A percentile compares a stretch with the other conserved stretches of the same genome.
Evolutionary conservation across 2,329 filamentous ascomycete genomes (phyloP).

Genomic region (Alternaria sp.): DNA sequence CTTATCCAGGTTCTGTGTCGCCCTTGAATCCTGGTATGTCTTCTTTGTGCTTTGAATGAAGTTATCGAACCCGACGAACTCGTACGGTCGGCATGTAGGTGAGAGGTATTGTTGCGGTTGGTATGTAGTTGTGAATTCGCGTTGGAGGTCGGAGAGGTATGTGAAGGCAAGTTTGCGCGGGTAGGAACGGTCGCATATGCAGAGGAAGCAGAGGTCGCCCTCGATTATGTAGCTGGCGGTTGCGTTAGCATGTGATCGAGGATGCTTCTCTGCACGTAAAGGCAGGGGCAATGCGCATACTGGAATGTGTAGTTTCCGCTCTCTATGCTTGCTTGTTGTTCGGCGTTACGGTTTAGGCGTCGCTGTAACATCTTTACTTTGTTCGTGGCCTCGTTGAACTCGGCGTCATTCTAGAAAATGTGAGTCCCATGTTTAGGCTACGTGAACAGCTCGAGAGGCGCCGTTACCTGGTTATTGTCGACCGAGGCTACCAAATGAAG

Average conservation of each 20-base stretch:
- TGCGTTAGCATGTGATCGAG: constrained; percentile 13
- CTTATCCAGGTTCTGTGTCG: constrained; percentile 90
- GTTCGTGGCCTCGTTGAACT: constrained; percentile 85
- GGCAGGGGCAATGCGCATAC: constrained; percentile 58
- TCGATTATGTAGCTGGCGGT: constrained; percentile 78
- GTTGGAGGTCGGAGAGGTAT: constrained; percentile 89
- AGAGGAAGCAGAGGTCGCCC: constrained; percentile 84
- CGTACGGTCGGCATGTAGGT: constrained; percentile 83
- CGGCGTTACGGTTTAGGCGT: constrained; percentile 85
- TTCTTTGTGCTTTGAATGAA: constrained; percentile 94
- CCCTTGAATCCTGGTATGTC: constrained; percentile 91
- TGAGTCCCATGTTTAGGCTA: constrained; percentile 14
- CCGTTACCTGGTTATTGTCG: constrained; percentile 79
- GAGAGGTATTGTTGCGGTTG: constrained; percentile 73
- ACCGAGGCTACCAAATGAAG: constrained; percentile 94
- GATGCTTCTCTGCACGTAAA: neutral
- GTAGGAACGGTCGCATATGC: constrained; percentile 92
- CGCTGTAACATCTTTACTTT: constrained; percentile 92
- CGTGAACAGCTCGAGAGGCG: neutral
- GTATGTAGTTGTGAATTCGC: constrained; percentile 91
- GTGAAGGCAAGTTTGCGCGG: constrained; percentile 98
- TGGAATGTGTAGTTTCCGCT: constrained; percentile 83
- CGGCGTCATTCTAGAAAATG: constrained; percentile 65
- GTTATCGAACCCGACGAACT: constrained; percentile 97
- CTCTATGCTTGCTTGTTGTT: constrained; percentile 91